Evolutionary conservation across 2,329 filamentous ascomycete genomes (phyloP), one percentile per base, ranked within the genome.

Genomic region (Fusarium sp.): DNA sequence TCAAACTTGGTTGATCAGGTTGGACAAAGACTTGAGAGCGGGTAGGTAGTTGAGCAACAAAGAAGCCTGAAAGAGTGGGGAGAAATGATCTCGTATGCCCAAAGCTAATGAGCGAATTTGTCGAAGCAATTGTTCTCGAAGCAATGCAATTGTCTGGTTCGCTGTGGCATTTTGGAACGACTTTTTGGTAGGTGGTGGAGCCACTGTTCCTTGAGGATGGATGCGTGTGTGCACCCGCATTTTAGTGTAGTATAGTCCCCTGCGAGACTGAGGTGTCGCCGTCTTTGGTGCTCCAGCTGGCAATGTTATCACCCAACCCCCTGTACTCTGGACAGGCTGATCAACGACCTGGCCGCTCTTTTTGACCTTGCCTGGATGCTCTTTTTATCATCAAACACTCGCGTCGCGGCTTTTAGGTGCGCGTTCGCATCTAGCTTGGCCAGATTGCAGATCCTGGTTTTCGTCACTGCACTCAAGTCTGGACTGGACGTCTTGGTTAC

Each of bases 361-460:
- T 61, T 50, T 61, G 64, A 52, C 42, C 61, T 26, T 50, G 32
- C 32, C 58, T 62, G 49, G 38, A 65, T 70, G 66, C 65, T 61
- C 65, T 61, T 61, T 58, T 67, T 69, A 63, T 67, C 57, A 66
- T 55, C 58, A 59, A 64, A 62, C 61, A 64, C 58, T 71, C 64
- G 63, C 55, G 49, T 57, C 51, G 55, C 50, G 50, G 51, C 54
- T 52, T 70, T 57, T 70, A 64, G 63, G 59, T 54, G 52, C 55
- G 64, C 46, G 50, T 56, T 56, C 61, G 61, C 64, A 64, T 61
- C 64, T 51, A 57, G 57, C 41, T 46, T 62, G 63, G 63, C 52
- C 62, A 64, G 53, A 64, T 44, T 61, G 68, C 64, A 65, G 53
- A 61, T 53, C 66, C 61, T 64, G 47, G 68, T 61, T 65, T 58